Conservation (phyloP, 2,329 filamentous ascomycete genomes). For the Fusarium ramigenum region DNA sequence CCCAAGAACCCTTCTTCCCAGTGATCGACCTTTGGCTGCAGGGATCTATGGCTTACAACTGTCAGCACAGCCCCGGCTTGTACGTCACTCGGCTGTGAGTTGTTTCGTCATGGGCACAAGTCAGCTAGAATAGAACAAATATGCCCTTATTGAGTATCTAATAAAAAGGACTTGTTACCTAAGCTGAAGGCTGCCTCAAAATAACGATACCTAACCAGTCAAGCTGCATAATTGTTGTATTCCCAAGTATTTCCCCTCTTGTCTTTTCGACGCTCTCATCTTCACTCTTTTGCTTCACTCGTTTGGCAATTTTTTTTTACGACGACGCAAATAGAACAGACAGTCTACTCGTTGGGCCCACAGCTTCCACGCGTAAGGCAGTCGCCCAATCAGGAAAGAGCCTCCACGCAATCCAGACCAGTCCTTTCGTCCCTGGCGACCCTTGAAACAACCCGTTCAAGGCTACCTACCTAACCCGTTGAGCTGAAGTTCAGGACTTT, state of each 20-base stretch:
- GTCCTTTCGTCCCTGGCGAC: slow-evolving; percentile 18
- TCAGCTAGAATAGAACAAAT: slow-evolving; percentile 22
- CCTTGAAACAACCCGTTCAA: slow-evolving; percentile 23
- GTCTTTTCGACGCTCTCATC: background rate
- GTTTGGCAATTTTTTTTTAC: slow-evolving; percentile 2
- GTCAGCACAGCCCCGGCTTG: slow-evolving; percentile 41
- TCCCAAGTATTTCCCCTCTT: slow-evolving; percentile 1
- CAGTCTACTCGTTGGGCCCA: slow-evolving; percentile 17
- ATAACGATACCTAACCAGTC: background rate
- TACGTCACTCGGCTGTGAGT: slow-evolving; percentile 40
- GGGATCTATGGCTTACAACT: slow-evolving; percentile 24
- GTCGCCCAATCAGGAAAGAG: slow-evolving; percentile 32
- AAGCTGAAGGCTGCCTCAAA: background rate
- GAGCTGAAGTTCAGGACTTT: slow-evolving; percentile 21
- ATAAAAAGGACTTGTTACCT: slow-evolving; percentile 23
- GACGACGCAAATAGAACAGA: slow-evolving; percentile 7
- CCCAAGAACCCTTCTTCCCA: slow-evolving; percentile 8
- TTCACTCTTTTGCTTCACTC: background rate
- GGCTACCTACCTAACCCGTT: background rate
- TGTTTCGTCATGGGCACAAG: slow-evolving; percentile 35
- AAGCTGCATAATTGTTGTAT: background rate
- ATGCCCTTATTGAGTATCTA: background rate
- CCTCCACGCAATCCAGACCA: slow-evolving; percentile 37
- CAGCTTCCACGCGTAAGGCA: slow-evolving; percentile 29
- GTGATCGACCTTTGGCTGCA: slow-evolving; percentile 29